Conservation (phyloP, 2,329 filamentous ascomycete genomes). For the Sarocladium oryzae region DNA sequence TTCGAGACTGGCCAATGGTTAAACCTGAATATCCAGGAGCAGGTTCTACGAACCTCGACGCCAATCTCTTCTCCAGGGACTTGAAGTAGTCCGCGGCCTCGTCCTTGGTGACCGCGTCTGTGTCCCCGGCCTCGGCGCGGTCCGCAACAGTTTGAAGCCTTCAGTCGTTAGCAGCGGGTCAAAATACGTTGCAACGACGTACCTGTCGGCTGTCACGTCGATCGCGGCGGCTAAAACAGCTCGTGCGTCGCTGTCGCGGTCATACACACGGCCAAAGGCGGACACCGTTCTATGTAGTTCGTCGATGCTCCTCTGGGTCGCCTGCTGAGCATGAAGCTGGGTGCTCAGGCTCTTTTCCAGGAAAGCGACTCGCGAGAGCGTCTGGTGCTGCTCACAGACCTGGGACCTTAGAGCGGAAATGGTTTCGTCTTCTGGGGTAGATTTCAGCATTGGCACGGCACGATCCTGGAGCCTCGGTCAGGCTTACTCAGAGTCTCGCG, state of each 20-base stretch:
- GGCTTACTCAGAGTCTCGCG: background rate
- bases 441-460: background rate
- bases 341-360: background rate
- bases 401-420: conserved; percentile 2
- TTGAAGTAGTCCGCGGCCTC: background rate
- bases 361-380: background rate
- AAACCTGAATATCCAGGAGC: background rate
- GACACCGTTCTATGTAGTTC: background rate
- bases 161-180: background rate
- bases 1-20: background rate
- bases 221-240: background rate
- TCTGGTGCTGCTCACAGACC: conserved; percentile 2
- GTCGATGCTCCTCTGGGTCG: background rate
- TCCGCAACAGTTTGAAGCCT: background rate
- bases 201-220: background rate
- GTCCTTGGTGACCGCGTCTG: background rate
- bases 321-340: conserved; percentile 7
- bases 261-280: background rate
- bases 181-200: background rate
- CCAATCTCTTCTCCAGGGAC: background rate
- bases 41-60: background rate
- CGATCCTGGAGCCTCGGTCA: too few relatives aligned
- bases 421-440: conserved; percentile 8
- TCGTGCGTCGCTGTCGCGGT: background rate
- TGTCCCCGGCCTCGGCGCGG: background rate